phyloP scores from a whole-genome alignment of 2,329 filamentous ascomycete genomes.

The Fusarium fujikuroi region DNA sequence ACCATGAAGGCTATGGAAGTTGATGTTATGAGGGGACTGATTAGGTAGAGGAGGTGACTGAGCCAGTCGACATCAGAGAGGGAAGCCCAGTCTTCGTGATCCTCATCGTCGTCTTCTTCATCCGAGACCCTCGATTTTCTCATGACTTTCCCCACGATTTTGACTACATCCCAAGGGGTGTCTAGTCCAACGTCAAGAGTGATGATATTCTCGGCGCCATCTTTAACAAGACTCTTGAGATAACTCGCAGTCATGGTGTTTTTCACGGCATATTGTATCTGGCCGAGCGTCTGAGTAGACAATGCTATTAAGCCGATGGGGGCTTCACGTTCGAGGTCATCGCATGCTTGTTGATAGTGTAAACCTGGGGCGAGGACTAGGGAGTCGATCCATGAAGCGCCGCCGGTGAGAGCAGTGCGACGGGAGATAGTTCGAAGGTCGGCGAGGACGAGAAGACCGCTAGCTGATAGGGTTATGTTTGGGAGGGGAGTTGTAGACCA shows the following conservation, averaged over 20 bases:
- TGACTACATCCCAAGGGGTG: slow-evolving; percentile 38
- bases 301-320: slow-evolving; percentile 48
- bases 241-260: slow-evolving; percentile 66
- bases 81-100: slow-evolving; percentile 36
- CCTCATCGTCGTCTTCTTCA: slow-evolving; percentile 19
- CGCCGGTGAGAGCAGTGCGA: slow-evolving; percentile 66
- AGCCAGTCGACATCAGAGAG: slow-evolving; percentile 55
- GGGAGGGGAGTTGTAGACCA: slow-evolving; percentile 61
- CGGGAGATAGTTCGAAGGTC: slow-evolving; percentile 66
- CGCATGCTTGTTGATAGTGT: slow-evolving; percentile 69
- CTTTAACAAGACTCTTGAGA: slow-evolving; percentile 45
- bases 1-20: slow-evolving; percentile 56
- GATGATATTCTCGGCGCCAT: slow-evolving; percentile 31
- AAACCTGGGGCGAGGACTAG: slow-evolving; percentile 69
- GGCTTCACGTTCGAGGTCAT: slow-evolving; percentile 57
- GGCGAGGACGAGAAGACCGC: slow-evolving; percentile 68
- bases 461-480: slow-evolving; percentile 58
- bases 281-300: slow-evolving; percentile 30
- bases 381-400: slow-evolving; percentile 65
- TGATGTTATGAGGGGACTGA: slow-evolving; percentile 59
- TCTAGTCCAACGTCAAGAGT: slow-evolving; percentile 46
- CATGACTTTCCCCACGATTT: slow-evolving; percentile 16
- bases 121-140: slow-evolving; percentile 6
- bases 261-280: slow-evolving; percentile 50
- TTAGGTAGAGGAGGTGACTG: slow-evolving; percentile 61